Evolutionary conservation across 1,139 yeast species (phyloP).

Genomic region (Taphrina deformans): DNA sequence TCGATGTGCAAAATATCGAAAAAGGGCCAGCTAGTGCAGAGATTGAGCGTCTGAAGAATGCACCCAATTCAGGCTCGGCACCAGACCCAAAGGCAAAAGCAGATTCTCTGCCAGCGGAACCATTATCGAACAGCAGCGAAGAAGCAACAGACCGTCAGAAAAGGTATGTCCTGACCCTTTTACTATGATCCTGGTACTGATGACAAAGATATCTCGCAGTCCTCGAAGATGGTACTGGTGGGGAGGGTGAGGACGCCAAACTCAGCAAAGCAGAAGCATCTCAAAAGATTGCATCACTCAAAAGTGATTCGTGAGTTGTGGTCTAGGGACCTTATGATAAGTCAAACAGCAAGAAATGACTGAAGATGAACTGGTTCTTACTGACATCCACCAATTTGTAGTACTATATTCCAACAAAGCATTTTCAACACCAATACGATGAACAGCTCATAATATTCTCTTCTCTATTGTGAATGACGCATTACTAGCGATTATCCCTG

Average conservation of each 20-base stretch:
- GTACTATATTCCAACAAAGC: neutral
- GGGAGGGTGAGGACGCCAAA: conserved; percentile 15
- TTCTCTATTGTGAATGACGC: no score
- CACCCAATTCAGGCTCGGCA: neutral
- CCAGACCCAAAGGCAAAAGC: conserved; percentile 17
- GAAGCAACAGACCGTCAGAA: conserved; percentile 23
- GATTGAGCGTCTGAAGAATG: conserved; percentile 28
- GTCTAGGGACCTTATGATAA: no score
- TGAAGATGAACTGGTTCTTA: no score
- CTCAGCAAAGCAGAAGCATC: conserved; percentile 30
- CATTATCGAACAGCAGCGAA: neutral
- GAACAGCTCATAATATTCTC: no score
- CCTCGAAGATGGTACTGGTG: conserved; percentile 16
- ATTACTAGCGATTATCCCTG: neutral
- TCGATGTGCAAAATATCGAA: conserved; percentile 22
- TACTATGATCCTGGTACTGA: neutral
- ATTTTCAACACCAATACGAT: no score
- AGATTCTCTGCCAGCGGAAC: neutral
- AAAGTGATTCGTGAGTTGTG: neutral
- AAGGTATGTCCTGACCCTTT: neutral
- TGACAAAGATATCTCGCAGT: conserved; percentile 18
- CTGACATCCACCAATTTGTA: no score
- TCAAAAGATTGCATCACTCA: conserved; percentile 30
- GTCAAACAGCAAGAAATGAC: no score
- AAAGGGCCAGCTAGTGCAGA: conserved; percentile 23